Conservation (phyloP, 352 stramenopile genomes). For the Phytopythium aichiense region DNA sequence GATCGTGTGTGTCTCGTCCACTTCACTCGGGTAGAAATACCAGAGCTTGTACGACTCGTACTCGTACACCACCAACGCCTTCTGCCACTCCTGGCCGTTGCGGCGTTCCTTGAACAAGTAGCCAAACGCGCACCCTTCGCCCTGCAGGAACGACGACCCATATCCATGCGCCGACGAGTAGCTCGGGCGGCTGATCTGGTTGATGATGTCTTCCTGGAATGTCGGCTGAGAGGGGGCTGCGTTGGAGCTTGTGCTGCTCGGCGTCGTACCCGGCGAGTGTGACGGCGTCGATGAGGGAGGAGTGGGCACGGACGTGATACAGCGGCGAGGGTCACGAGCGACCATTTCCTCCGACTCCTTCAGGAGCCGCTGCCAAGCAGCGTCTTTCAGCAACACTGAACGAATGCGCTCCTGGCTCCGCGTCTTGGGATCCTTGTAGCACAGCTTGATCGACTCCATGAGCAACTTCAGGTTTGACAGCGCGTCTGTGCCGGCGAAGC, state of each 20-base stretch:
- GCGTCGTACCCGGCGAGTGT: slow-evolving; percentile 11
- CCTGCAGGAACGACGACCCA: slow-evolving; percentile 81
- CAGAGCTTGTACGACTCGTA: slow-evolving; percentile 85
- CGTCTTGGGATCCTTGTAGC: slow-evolving; percentile 70
- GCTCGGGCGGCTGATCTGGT: slow-evolving; percentile 80
- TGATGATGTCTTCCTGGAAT: slow-evolving; percentile 87
- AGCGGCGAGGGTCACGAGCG: slow-evolving; percentile 38
- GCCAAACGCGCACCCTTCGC: slow-evolving; percentile 80
- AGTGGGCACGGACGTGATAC: slow-evolving; percentile 52
- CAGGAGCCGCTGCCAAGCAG: slow-evolving; percentile 54
- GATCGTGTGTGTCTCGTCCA: slow-evolving; percentile 77
- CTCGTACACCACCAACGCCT: slow-evolving; percentile 84
- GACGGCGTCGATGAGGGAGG: slow-evolving; percentile 25
- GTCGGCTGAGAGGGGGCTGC: slow-evolving; percentile 46
- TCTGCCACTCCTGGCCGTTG: slow-evolving; percentile 66
- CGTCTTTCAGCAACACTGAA: slow-evolving; percentile 37
- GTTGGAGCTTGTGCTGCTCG: slow-evolving; percentile 2
- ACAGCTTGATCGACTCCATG: slow-evolving; percentile 74
- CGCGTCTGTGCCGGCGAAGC: slow-evolving; percentile 56
- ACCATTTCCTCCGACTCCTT: slow-evolving; percentile 45
- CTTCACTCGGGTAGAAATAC: slow-evolving; percentile 87
- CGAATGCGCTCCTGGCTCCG: slow-evolving; percentile 70
- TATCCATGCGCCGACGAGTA: slow-evolving; percentile 82
- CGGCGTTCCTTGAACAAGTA: slow-evolving; percentile 81
- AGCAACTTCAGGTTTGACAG: slow-evolving; percentile 80